Conservation (phyloP, 441 rosid species). For the Syzygium syzygioides region DNA sequence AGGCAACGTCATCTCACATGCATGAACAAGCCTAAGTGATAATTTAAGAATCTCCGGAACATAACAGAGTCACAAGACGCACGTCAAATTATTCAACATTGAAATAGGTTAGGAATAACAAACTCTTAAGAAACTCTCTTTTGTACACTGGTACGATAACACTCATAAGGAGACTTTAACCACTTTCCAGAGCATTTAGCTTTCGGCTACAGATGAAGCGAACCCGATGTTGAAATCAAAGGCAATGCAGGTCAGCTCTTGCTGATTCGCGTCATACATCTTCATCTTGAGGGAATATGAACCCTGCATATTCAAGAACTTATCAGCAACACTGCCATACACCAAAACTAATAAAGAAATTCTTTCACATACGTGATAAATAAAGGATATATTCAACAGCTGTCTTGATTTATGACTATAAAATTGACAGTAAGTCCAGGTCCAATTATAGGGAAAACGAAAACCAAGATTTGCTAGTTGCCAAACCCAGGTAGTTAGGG, state of each 20-base stretch:
- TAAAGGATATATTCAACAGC: not conserved
- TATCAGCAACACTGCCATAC: not conserved
- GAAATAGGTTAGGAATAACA: not conserved
- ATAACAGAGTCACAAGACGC: not conserved
- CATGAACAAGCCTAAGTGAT: not conserved
- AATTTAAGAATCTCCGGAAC: not conserved
- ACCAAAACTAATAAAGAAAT: not conserved
- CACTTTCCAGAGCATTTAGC: conserved; percentile 19
- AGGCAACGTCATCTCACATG: not conserved
- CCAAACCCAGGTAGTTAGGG: not conserved
- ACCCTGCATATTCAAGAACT: conserved; percentile 4
- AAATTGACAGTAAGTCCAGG: not conserved
- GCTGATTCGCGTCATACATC: conserved; percentile 45
- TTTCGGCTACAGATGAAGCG: conserved; percentile 45
- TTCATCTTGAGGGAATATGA: conserved; percentile 30
- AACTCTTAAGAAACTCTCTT: not conserved
- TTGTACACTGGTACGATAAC: not conserved
- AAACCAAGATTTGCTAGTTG: not conserved
- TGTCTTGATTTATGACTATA: not conserved
- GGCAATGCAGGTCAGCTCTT: conserved; percentile 65
- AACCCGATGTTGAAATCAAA: conserved; percentile 67
- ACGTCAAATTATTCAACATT: not conserved
- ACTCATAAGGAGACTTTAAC: not conserved
- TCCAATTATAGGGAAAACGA: not conserved
- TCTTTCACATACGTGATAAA: not conserved